A percentile compares a stretch with the other conserved stretches of the same genome.
Conservation (phyloP, 495 filamentous ascomycete genomes). For the Aspergillus incahuasiensis region DNA sequence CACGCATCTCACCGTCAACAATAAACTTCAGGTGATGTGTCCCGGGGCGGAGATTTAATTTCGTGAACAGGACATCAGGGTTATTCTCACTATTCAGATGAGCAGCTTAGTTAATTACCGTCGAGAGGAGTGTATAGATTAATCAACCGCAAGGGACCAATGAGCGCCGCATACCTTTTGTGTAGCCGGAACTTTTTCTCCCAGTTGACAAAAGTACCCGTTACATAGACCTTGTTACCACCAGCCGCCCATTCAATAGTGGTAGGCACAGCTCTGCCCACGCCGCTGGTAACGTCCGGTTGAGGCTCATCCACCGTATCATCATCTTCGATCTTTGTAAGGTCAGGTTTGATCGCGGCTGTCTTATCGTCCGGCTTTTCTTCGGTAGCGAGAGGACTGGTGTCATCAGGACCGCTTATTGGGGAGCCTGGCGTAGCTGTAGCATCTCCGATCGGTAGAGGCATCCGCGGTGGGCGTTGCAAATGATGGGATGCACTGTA, state of each 20-base stretch:
- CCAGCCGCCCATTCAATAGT: slow-evolving; percentile 74
- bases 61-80: slow-evolving; percentile 60
- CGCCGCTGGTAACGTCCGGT: slow-evolving; percentile 50
- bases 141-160: background rate
- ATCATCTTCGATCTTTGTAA: slow-evolving; percentile 73
- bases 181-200: slow-evolving; percentile 83
- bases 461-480: slow-evolving; percentile 77
- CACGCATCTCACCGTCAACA: slow-evolving; percentile 87
- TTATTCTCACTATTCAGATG: slow-evolving; percentile 29
- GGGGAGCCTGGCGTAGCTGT: slow-evolving; percentile 81
- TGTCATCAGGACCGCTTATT: slow-evolving; percentile 58
- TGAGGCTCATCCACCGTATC: slow-evolving; percentile 71
- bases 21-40: slow-evolving; percentile 97
- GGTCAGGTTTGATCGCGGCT: slow-evolving; percentile 50
- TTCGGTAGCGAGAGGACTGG: slow-evolving; percentile 46
- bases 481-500: slow-evolving; percentile 52
- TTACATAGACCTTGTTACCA: slow-evolving; percentile 88
- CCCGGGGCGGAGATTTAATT: slow-evolving; percentile 77
- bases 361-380: slow-evolving; percentile 43
- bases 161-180: slow-evolving; percentile 55
- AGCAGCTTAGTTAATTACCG: slow-evolving; percentile 5
- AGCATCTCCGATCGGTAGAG: slow-evolving; percentile 87
- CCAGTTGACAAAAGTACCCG: slow-evolving; percentile 95
- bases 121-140: background rate
- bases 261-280: slow-evolving; percentile 62